Base-by-base conservation (phyloP, 2,329 filamentous ascomycete species). In the Penicillium psychrosexuale region DNA sequence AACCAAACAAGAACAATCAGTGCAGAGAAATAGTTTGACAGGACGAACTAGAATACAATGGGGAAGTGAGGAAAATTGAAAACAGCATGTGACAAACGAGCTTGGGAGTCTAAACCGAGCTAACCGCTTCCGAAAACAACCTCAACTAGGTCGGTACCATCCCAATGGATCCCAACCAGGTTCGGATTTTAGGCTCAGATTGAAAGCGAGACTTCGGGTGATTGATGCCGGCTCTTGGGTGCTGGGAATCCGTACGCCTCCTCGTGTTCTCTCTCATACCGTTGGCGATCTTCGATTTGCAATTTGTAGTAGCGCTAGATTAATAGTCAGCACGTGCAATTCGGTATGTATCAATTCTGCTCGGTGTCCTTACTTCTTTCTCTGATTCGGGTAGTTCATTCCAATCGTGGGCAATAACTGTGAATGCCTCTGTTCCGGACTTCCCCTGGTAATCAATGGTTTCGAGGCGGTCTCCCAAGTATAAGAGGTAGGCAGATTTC, bases 401-500 rank as follows among this genome's bases (percentile, higher is more conserved):
- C 68, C 67, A 74, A 50, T 69, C 65, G 11, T 58, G 51, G 5
- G 52, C 48, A 28, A 64, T 49, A 8, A 8, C 17, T n/a, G 8
- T 15, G 9, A 49, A 34, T 40, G 15, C n/a, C 3, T 86, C 80
- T 0, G 4, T 2, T 0, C 73, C 0, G 0, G 50, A 8, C 54
- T 84, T 76, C 44, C 77, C 71, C 54, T 75, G 77, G 52, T 83
- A 76, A 48, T 86, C 84, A 19, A 78, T 79, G 43, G 72, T 77
- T 1, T 57, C 59, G 5, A 64, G 56, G 50, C 82, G 76, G 12
- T 82, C 80, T 27, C 51, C 61, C 39, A 57, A 33, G 70, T 82
- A 88, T 5, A 64, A 52, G 1, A 73, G 24, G 58, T 72, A 84
- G 0, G 78, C 13, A 4, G n/a, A 64, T 0, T 7, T 1, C 4